A percentile compares a stretch with the other conserved stretches of the same genome.
Evolutionary conservation across 2,329 filamentous ascomycete genomes (phyloP).

Genomic region (Cercospora nicotianae): DNA sequence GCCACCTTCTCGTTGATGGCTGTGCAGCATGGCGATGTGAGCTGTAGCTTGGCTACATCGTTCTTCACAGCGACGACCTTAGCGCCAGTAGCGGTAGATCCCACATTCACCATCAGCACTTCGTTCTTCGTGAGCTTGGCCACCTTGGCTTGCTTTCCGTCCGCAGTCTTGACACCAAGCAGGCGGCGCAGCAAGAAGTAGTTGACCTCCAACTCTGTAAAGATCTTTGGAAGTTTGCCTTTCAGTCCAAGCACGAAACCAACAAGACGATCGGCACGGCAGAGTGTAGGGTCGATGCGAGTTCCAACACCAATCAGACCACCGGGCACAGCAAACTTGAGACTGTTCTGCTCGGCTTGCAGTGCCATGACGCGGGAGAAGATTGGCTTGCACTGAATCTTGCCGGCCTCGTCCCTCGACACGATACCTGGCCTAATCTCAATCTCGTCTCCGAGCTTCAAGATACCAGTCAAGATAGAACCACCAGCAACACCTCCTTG

Average conservation of each 20-base stretch:
- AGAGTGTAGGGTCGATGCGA: conserved; percentile 93
- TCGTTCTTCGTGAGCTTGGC: conserved; percentile 98
- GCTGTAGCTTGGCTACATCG: conserved; percentile 90
- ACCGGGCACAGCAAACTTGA: conserved; percentile 97
- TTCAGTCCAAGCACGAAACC: conserved; percentile 96
- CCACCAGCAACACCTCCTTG: conserved; percentile 99
- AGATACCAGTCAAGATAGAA: conserved; percentile 90
- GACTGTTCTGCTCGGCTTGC: conserved; percentile 96
- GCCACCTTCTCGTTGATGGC: conserved; percentile 98
- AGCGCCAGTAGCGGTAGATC: conserved; percentile 92
- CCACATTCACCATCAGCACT: conserved; percentile 99
- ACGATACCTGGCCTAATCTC: conserved; percentile 99
- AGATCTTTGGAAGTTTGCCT: conserved; percentile 91
- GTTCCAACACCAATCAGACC: conserved; percentile 98
- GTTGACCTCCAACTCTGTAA: conserved; percentile 98
- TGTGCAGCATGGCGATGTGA: conserved; percentile 84
- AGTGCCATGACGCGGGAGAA: conserved; percentile 92
- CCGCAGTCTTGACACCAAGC: conserved; percentile 93
- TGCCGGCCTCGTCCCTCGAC: conserved; percentile 87
- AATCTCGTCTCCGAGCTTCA: conserved; percentile 97
- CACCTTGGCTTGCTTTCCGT: conserved; percentile 99
- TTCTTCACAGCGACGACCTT: conserved; percentile 97
- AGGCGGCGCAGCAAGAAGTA: conserved; percentile 95
- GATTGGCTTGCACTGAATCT: conserved; percentile 95
- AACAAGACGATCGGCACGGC: conserved; percentile 97